These are phyloP conservation scores for Oryza nivara DNA, from an alignment of 176 grass and related monocot genomes.

Conservation along the genomic window DNA sequence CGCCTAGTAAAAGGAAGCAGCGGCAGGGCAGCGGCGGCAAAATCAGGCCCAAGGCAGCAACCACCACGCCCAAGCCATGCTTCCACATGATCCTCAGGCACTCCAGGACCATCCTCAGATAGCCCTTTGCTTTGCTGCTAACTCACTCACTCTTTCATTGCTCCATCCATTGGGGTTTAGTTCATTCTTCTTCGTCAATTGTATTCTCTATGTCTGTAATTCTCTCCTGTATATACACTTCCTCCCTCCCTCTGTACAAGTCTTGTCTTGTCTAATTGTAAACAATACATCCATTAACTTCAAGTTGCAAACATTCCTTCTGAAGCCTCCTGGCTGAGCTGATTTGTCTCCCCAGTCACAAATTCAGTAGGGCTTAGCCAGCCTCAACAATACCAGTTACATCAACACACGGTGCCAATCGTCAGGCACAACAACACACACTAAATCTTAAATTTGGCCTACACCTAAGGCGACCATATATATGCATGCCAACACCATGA, in stretches of 20 bases:
- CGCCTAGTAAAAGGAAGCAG: too few relatives aligned
- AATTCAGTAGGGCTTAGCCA: neutral
- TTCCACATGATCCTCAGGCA: slow-evolving; percentile 67
- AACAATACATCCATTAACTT: too few relatives aligned
- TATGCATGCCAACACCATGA: too few relatives aligned
- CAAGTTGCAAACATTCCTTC: too few relatives aligned
- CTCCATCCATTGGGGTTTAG: neutral
- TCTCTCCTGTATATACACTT: neutral
- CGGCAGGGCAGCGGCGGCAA: slow-evolving; percentile 27
- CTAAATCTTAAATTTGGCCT: too few relatives aligned
- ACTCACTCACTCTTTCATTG: neutral
- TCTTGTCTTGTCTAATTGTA: too few relatives aligned
- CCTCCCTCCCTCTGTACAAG: too few relatives aligned
- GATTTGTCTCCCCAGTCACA: neutral
- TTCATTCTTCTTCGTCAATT: neutral
- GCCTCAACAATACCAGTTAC: neutral
- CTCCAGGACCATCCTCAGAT: slow-evolving; percentile 60
- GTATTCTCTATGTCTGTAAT: neutral
- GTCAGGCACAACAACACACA: neutral
- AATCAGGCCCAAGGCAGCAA: slow-evolving; percentile 25
- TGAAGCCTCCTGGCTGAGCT: too few relatives aligned
- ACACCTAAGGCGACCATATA: too few relatives aligned
- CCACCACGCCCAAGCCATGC: neutral
- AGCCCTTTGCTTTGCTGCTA: neutral
- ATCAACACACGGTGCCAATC: neutral